phyloP scores from a whole-genome alignment of 116 monocot genomes.

The Thalassia testudinum region DNA sequence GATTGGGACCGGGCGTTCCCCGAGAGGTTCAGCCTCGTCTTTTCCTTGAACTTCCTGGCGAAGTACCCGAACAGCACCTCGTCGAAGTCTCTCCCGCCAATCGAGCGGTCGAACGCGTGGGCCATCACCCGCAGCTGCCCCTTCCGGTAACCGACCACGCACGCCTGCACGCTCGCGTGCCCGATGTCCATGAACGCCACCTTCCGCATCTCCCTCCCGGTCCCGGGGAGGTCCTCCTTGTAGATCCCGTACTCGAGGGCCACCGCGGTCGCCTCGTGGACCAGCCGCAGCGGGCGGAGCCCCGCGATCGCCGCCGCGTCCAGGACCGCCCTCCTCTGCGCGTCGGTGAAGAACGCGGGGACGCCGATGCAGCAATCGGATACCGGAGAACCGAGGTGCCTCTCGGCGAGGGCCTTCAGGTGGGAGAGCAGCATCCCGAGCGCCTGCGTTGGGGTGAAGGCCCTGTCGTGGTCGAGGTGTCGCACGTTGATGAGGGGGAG shows the following conservation, averaged over 20 bases:
- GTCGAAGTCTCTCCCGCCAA: constrained; percentile 86
- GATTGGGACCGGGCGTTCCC: constrained; percentile 54
- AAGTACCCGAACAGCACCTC: constrained; percentile 69
- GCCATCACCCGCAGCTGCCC: constrained; percentile 62
- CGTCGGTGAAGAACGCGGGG: constrained; percentile 8
- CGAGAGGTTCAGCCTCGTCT: constrained; percentile 59
- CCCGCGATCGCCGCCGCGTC: constrained; percentile 42
- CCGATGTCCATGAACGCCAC: constrained; percentile 87
- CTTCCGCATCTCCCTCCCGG: constrained; percentile 42
- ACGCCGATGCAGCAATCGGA: constrained; percentile 53
- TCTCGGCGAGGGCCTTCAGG: constrained; percentile 59
- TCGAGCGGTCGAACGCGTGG: constrained; percentile 45
- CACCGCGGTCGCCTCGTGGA: constrained; percentile 78
- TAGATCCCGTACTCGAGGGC: constrained; percentile 79
- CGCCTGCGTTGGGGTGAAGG: constrained; percentile 62
- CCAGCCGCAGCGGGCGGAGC: constrained; percentile 42
- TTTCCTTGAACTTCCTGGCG: constrained; percentile 55
- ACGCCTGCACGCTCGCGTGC: constrained; percentile 78
- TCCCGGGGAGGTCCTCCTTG: constrained; percentile 51
- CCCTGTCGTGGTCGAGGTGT: constrained; percentile 41
- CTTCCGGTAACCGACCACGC: constrained; percentile 65
- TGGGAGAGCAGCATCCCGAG: constrained; percentile 46
- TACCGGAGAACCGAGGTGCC: constrained; percentile 40
- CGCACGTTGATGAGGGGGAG: constrained; percentile 50
- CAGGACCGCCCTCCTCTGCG: constrained; percentile 7